Conservation (phyloP, 768 basidiomycete species). For the Pleurotus ostreatus region DNA sequence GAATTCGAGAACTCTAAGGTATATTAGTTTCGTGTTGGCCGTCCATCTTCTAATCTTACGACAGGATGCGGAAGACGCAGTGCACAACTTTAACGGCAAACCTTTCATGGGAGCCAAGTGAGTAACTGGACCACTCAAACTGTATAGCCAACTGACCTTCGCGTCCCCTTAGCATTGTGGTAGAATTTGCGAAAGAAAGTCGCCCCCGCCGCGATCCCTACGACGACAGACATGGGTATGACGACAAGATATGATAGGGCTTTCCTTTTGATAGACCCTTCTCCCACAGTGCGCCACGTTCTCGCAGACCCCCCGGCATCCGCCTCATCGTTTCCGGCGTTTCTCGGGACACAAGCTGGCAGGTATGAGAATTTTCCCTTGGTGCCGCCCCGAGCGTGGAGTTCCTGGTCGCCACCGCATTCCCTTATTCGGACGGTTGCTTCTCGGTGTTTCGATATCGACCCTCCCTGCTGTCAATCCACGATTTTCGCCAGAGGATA, state of each 20-base stretch:
- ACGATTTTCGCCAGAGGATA: neutral
- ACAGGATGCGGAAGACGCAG: conserved; percentile 94
- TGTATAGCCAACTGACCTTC: neutral
- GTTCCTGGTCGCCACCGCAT: conserved; percentile 11
- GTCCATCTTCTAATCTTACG: conserved; percentile 11
- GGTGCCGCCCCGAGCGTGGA: conserved; percentile 16
- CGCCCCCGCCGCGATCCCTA: conserved; percentile 78
- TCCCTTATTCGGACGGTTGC: conserved; percentile 14
- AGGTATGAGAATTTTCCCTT: conserved; percentile 65
- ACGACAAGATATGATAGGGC: neutral
- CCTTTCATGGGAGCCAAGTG: conserved; percentile 86
- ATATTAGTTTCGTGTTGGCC: conserved; percentile 11
- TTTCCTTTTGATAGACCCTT: conserved; percentile 8
- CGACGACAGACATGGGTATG: conserved; percentile 60
- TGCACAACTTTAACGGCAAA: conserved; percentile 84
- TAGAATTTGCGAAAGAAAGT: conserved; percentile 94
- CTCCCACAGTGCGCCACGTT: conserved; percentile 46
- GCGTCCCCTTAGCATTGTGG: conserved; percentile 68
- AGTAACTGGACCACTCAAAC: conserved; percentile 9
- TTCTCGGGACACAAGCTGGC: conserved; percentile 96
- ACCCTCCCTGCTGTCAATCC: neutral
- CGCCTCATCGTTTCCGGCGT: conserved; percentile 86
- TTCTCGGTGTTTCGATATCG: neutral
- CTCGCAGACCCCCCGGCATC: conserved; percentile 75
- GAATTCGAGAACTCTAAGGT: conserved; percentile 90